Base-by-base conservation (phyloP, 2,329 filamentous ascomycete species). In the Sporothrix globosa region DNA sequence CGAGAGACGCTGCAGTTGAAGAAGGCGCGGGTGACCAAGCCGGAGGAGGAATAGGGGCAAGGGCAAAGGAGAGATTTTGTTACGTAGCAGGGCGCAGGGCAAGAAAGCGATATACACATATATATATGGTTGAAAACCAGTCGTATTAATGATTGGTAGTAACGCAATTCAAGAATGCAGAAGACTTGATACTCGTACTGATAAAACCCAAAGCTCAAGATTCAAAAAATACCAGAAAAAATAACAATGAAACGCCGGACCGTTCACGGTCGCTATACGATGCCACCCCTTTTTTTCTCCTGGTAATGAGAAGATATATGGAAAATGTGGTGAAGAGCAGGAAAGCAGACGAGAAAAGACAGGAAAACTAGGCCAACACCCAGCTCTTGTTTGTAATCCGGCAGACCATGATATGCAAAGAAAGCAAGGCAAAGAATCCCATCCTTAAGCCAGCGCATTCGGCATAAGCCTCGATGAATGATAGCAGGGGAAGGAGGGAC, bases 1-100 rank as follows among this genome's bases (percentile, higher is more conserved):
- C 81, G 89, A 6, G 91, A 96, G 75, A 90, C 96, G 75, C 87
- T 98, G 69, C 93, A 87, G 82, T 95, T 98, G 72, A 78, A 92
- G 58, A 87, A 83, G 74, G 92, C 93, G 11, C 86, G 85, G 73
- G 83, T 97, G 21, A 77, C 92, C n/a, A 89, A 91, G 74, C 61
- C 41, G 2, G 71, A 71, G 44, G 71, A 52, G 24, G 58, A 69
- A 58, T 48, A 58, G 39, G 4, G 0, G 17, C 9, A n/a, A 44
- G 60, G 17, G 9, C 0, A 2, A 50, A 5, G 41, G n/a, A 24
- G 19, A 66, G 17, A 10, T 41, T 19, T 41, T 14, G 17, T 24
- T 24, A n/a, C 19, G 48, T 2, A 3, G 4, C 3, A 44, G 3
- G 6, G 13, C 41, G 4, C 3, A 44, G 3, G 6, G 13, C 41